Percentiles rank a stretch among this genome's conserved stretches.
phyloP scores from a whole-genome alignment of 768 basidiomycete species.

The Artomyces pyxidatus region DNA sequence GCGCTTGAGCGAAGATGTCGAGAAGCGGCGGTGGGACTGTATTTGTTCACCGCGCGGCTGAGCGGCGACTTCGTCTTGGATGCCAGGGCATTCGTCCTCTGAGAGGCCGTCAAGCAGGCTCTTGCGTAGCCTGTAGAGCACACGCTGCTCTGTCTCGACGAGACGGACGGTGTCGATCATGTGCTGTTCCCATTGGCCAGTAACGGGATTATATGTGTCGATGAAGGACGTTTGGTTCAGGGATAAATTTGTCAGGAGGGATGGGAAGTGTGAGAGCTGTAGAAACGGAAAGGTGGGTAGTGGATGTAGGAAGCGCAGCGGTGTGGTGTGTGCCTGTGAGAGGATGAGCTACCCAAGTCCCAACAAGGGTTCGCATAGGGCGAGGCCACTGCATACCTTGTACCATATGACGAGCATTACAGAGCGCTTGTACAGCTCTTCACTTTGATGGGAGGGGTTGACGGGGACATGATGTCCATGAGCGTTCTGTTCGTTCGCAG shows the following conservation, averaged over 20 bases:
- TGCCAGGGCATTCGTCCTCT: constrained; percentile 49
- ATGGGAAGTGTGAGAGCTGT: constrained; percentile 43
- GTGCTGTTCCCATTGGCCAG: constrained; percentile 64
- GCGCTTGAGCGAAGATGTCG: constrained; percentile 10
- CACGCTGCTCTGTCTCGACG: constrained; percentile 50
- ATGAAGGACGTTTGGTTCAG: constrained; percentile 45
- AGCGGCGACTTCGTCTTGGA: constrained; percentile 46
- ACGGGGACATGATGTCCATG: constrained; percentile 5
- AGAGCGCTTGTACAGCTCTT: constrained; percentile 39
- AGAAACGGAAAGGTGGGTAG: constrained; percentile 60
- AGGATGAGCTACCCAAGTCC: not conserved
- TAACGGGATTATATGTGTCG: constrained; percentile 47
- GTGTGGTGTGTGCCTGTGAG: constrained; percentile 14
- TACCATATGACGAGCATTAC: constrained; percentile 67
- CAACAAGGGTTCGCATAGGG: not conserved
- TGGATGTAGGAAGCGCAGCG: constrained; percentile 17
- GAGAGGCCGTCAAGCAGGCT: constrained; percentile 48
- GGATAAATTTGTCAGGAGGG: constrained; percentile 47
- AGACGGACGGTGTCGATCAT: constrained; percentile 48
- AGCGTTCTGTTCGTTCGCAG: constrained; percentile 1
- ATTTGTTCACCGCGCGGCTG: constrained; percentile 25
- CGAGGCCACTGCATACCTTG: constrained; percentile 31
- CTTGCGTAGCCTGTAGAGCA: constrained; percentile 54
- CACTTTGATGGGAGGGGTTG: constrained; percentile 11
- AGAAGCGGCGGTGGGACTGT: not conserved